Conservation (phyloP, 257 asterid species). For the Capsicum pubescens region DNA sequence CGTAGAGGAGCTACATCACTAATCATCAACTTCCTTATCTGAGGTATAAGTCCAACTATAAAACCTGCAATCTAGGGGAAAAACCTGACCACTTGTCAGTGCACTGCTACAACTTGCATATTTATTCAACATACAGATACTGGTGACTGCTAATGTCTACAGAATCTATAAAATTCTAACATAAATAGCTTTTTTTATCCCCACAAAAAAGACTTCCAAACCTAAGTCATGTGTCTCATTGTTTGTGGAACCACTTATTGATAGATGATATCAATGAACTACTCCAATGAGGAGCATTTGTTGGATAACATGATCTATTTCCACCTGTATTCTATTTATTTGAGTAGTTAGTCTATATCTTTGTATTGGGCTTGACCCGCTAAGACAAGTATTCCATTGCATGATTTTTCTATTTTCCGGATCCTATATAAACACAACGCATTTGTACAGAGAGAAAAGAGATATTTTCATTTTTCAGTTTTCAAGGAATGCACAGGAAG, state of each 20-base stretch:
- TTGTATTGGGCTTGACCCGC: too few species aligned
- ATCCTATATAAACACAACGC: too few species aligned
- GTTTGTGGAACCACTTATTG: neutral
- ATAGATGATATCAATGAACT: constrained; percentile 17
- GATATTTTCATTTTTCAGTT: too few species aligned
- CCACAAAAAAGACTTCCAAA: neutral
- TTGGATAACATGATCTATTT: too few species aligned
- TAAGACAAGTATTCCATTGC: too few species aligned
- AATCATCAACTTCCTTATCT: constrained; percentile 54
- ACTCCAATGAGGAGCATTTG: neutral
- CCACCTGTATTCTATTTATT: too few species aligned
- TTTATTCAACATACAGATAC: neutral
- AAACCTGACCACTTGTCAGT: constrained; percentile 10
- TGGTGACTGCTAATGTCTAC: constrained; percentile 12
- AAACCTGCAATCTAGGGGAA: constrained; percentile 69
- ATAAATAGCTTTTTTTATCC: neutral
- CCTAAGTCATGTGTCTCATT: constrained; percentile 14
- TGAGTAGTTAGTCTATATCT: too few species aligned
- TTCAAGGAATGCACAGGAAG: too few species aligned
- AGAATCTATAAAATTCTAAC: neutral
- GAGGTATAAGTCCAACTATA: constrained; percentile 74
- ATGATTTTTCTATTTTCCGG: too few species aligned
- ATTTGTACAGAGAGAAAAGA: too few species aligned
- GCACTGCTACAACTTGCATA: neutral
- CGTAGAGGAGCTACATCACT: constrained; percentile 81